Evolutionary conservation across 2,329 filamentous ascomycete species (phyloP).

Genomic region (Fusarium penzigii): DNA sequence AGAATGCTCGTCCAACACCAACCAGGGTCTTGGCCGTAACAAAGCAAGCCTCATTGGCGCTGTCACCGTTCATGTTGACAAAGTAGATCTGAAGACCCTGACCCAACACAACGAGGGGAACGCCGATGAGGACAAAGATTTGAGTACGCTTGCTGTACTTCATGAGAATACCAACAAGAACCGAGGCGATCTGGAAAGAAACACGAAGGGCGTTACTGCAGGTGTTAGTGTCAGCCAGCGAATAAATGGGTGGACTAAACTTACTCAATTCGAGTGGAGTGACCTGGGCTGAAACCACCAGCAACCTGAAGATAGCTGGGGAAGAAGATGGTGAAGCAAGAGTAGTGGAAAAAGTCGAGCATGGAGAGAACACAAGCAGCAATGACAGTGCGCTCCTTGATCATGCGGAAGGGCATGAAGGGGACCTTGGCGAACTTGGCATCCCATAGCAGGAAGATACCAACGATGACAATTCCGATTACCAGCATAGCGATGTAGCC

Average conservation of each 20-base stretch:
- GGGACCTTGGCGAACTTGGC: slow-evolving; percentile 38
- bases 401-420: slow-evolving; percentile 40
- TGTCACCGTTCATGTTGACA: slow-evolving; percentile 25
- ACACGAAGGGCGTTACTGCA: slow-evolving; percentile 33
- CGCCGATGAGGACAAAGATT: slow-evolving; percentile 29
- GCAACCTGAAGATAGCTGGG: slow-evolving; percentile 43
- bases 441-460: slow-evolving; percentile 38
- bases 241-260: neutral
- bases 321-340: slow-evolving; percentile 41
- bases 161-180: slow-evolving; percentile 37
- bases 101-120: slow-evolving; percentile 37
- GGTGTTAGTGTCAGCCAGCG: neutral
- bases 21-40: slow-evolving; percentile 36
- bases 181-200: slow-evolving; percentile 38
- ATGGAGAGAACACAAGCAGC: slow-evolving; percentile 39
- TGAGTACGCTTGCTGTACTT: slow-evolving; percentile 39
- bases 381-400: slow-evolving; percentile 41
- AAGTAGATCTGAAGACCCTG: slow-evolving; percentile 35
- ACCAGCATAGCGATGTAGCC: slow-evolving; percentile 38
- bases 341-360: slow-evolving; percentile 41
- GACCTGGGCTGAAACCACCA: slow-evolving; percentile 36
- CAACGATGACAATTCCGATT: slow-evolving; percentile 29
- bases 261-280: slow-evolving; percentile 40
- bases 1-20: slow-evolving; percentile 38
- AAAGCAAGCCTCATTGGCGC: slow-evolving; percentile 36